phyloP scores from a whole-genome alignment of 2,329 filamentous ascomycete genomes.

The Rhytidhysteron rufulum region DNA sequence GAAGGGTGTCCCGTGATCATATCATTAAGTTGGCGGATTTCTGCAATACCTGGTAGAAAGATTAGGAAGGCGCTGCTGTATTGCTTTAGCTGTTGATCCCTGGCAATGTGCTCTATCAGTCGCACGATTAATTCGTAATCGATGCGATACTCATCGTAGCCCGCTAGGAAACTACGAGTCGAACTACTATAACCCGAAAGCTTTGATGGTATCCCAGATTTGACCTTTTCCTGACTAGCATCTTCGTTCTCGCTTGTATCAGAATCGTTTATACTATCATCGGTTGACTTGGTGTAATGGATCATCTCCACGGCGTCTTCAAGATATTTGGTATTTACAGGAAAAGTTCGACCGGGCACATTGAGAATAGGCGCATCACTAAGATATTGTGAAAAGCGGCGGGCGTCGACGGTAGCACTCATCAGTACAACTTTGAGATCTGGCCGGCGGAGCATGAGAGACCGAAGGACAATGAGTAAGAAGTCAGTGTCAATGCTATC shows the following conservation, averaged over 20 bases:
- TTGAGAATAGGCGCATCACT: constrained; percentile 80
- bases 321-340: constrained; percentile 80
- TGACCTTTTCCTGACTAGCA: constrained; percentile 45
- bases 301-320: constrained; percentile 92
- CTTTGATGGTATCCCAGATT: constrained; percentile 58
- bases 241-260: constrained; percentile 43
- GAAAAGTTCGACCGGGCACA: constrained; percentile 90
- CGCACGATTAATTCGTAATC: constrained; percentile 83
- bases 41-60: constrained; percentile 90
- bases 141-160: constrained; percentile 86
- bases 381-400: constrained; percentile 85
- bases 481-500: constrained; percentile 89
- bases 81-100: constrained; percentile 58
- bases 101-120: constrained; percentile 72
- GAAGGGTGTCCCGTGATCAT: constrained; percentile 71
- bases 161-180: constrained; percentile 70
- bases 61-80: constrained; percentile 93
- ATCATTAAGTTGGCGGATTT: constrained; percentile 86
- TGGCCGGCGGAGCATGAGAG: constrained; percentile 69
- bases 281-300: constrained; percentile 53
- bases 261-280: constrained; percentile 52
- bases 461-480: constrained; percentile 83
- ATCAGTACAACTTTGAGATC: constrained; percentile 92
- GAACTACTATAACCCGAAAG: constrained; percentile 70
- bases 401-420: constrained; percentile 94